Conservation (phyloP, 148 eudicot genomes). For the Camellia sinensis region DNA sequence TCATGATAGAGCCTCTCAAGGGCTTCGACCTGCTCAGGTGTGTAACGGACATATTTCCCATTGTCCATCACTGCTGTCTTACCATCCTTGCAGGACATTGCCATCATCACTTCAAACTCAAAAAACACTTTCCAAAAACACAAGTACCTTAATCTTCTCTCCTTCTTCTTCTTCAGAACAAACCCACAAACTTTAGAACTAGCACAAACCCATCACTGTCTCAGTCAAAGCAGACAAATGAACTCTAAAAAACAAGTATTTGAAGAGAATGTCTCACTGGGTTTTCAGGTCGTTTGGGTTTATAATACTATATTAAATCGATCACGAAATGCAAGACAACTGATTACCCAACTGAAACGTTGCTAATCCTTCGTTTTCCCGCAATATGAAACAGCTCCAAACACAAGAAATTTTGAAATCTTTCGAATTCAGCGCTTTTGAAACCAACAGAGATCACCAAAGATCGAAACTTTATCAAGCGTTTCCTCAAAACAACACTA, state of each 20-base stretch:
- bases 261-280: constrained; percentile 13
- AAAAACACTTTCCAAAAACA: neutral
- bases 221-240: neutral
- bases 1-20: constrained; percentile 96
- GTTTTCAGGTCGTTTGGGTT: neutral
- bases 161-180: neutral
- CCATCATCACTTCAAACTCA: constrained; percentile 49
- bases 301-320: neutral
- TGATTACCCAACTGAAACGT: constrained; percentile 25
- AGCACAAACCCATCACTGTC: constrained; percentile 1
- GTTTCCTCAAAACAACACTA: constrained; percentile 1
- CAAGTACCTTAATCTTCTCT: too few relatives aligned
- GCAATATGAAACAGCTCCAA: constrained; percentile 15
- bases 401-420: constrained; percentile 24
- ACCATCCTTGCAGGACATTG: constrained; percentile 91
- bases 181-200: neutral
- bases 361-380: constrained; percentile 2
- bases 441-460: constrained; percentile 3
- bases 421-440: neutral
- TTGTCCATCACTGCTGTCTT: constrained; percentile 69
- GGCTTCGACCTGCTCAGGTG: constrained; percentile 99
- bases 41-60: constrained; percentile 90
- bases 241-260: constrained; percentile 9
- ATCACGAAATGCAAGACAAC: neutral
- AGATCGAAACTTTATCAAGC: too few relatives aligned